Evolutionary conservation across 345 rosid genomes (phyloP), one percentile per base, ranked within the genome.

Genomic region (Limnanthes douglasii): DNA sequence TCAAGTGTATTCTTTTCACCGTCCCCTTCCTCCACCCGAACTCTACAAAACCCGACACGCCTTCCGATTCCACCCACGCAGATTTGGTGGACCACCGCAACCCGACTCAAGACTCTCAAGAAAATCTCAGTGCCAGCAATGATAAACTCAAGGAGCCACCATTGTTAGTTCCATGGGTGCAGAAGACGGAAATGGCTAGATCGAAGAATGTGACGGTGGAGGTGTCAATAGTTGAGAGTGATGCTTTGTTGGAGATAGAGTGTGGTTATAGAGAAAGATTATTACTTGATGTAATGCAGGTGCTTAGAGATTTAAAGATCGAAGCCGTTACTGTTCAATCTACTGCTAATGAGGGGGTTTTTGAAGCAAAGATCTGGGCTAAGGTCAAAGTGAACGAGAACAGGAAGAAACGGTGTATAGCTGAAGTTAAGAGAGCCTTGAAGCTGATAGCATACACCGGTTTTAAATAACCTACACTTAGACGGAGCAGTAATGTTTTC

Each of bases 181-280:
- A 27, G 15, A 16, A 58, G 51, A 12, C 6, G 10, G 37, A 40
- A 12, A 2, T 20, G 34, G 44, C 66, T 2, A 75, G 67, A 64
- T 48, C 68, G 8, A 73, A 66, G 60, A 11, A 55, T 9, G 51
- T 48, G 12, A 54, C 56, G 5, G 70, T 92, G 12, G 88, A 92
- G 53, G 99, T 92, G 50, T 92, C 99, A 5, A 92, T 92, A 24
- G 85, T 92, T 37, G 99, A 81, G 68, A 60, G 73, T n/a, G 83
- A 85, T 22, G 94, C 71, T 8, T 48, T 92, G 60, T 20, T 92
- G 41, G 99, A 92, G 69, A 43, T 92, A 59, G 68, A 73, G 37
- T 92, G 96, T 21, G 67, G 45, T 11, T 60, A 73, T 11, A 65
- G 65, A 34, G 99, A 78, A 43, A 94, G 96, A 26, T 28, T 85